Percentiles rank a stretch among this genome's conserved stretches.
Evolutionary conservation across 176 grass and related monocot species (phyloP).

Genomic region (Avena sativa): DNA sequence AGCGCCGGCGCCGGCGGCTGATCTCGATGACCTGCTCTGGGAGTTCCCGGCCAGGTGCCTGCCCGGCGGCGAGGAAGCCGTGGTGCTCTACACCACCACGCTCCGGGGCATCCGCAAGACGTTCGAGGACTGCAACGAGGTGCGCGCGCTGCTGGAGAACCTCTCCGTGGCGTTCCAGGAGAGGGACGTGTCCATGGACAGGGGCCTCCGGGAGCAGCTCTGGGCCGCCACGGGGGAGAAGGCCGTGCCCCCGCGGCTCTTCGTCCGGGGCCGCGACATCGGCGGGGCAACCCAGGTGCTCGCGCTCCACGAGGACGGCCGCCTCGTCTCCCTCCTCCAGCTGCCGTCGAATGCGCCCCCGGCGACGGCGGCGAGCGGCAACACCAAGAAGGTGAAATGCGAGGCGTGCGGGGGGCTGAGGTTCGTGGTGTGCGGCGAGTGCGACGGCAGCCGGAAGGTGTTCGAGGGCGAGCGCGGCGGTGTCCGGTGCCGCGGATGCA

Average conservation of each 20-base stretch:
- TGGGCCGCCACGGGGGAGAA: slow-evolving; percentile 51
- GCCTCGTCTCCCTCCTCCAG: slow-evolving; percentile 61
- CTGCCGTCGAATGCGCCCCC: not conserved
- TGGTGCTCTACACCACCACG: slow-evolving; percentile 78
- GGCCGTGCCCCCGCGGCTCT: slow-evolving; percentile 72
- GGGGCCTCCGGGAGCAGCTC: slow-evolving; percentile 72
- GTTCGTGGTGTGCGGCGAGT: slow-evolving; percentile 66
- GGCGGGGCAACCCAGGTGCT: slow-evolving; percentile 64
- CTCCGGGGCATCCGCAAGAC: slow-evolving; percentile 75
- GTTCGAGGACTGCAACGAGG: slow-evolving; percentile 72
- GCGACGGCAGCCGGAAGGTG: slow-evolving; percentile 70
- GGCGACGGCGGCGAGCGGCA: not conserved
- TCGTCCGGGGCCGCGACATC: slow-evolving; percentile 68
- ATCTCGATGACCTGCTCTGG: slow-evolving; percentile 14
- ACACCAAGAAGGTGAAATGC: slow-evolving; percentile 37
- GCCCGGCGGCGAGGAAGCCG: slow-evolving; percentile 42
- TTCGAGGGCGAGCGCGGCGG: slow-evolving; percentile 45
- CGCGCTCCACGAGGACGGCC: slow-evolving; percentile 72
- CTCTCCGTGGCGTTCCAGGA: slow-evolving; percentile 68
- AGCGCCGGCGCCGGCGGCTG: not conserved
- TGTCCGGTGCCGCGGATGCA: slow-evolving; percentile 59
- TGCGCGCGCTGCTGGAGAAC: slow-evolving; percentile 65
- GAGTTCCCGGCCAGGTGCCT: slow-evolving; percentile 61
- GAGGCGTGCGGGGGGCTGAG: slow-evolving; percentile 52
- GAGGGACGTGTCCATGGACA: slow-evolving; percentile 88